phyloP scores from a whole-genome alignment of 352 stramenopile species.

The Phytophthora quininea region DNA sequence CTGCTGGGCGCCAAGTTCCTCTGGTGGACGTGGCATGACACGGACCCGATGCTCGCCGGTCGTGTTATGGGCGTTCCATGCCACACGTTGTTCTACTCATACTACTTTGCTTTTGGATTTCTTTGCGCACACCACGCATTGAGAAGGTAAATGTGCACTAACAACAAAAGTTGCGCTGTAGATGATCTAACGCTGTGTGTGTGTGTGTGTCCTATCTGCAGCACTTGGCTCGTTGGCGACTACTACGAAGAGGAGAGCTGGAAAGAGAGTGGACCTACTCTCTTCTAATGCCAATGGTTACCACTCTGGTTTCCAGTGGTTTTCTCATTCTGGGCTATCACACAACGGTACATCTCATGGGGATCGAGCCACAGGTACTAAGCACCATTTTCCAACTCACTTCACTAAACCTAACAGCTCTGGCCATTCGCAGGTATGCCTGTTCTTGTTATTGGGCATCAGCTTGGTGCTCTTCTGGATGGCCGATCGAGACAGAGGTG shows the following conservation, averaged over 20 bases:
- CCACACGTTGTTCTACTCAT: conserved; percentile 72
- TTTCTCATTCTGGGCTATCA: conserved; percentile 77
- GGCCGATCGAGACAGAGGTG: conserved; percentile 69
- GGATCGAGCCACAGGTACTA: conserved; percentile 56
- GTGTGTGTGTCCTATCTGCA: conserved; percentile 12
- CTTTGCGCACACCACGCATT: conserved; percentile 58
- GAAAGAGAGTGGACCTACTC: conserved; percentile 73
- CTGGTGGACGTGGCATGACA: conserved; percentile 89
- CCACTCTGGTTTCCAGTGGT: conserved; percentile 52
- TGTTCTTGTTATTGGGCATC: conserved; percentile 51
- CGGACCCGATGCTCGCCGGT: conserved; percentile 63
- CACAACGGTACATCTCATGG: conserved; percentile 54
- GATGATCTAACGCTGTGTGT: neutral
- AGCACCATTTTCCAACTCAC: neutral
- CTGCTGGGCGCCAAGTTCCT: conserved; percentile 81
- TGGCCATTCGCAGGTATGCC: conserved; percentile 44
- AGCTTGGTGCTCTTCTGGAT: conserved; percentile 73
- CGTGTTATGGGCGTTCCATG: conserved; percentile 71
- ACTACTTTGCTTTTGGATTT: conserved; percentile 66
- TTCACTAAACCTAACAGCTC: neutral
- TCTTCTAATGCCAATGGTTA: conserved; percentile 59
- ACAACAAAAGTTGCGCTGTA: neutral
- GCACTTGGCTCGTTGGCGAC: conserved; percentile 54
- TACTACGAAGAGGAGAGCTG: conserved; percentile 73
- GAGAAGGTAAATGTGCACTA: conserved; percentile 41